Evolutionary conservation across 306 rosid genomes (phyloP), one percentile per base, ranked within the genome.

Genomic region (Abrus precatorius): DNA sequence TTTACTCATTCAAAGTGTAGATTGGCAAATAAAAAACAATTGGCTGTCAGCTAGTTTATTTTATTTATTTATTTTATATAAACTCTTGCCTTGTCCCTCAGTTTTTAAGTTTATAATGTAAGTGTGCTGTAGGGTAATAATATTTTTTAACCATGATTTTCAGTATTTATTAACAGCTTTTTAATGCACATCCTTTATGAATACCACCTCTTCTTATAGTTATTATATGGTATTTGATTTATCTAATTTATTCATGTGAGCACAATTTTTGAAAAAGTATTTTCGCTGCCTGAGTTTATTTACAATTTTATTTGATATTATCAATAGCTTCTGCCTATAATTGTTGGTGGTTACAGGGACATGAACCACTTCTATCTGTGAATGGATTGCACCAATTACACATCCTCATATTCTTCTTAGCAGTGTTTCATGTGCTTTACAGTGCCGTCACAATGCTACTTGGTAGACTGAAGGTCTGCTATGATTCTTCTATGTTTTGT

Each of bases 361-460:
- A 87, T 43, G 97, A 84, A 56, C 95, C 97, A 3, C 93, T 96
- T 74, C 69, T 96, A 76, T 89, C 99, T 27, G 76, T 75, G 41
- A 80, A 91, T 30, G 99, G 95, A 75, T 78, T 96, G 91, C 99
- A 96, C 87, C 97, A 96, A 77, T 79, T 96, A 72, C 99, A 96
- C 90, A 89, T 96, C 62, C 94, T 96, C 73, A 86, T 96, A 57
- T 96, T 96, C 91, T 93, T 96, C 89, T 83, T 96, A 75, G 99
- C 99, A 13, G 73, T 89, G 47, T 78, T 96, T 84, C 99, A 96
- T 44, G 98, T 96, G 78, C 30, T 88, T 62, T 96, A 90, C 83
- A 96, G 97, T 81, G 92, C 91, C 69, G 64, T 93, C 87, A 93
- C 97, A 73, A 96, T 96, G 99, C 85, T 93, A 84, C 99, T 96